Percentiles rank a stretch among this genome's conserved stretches.
phyloP scores from a whole-genome alignment of 2,329 filamentous ascomycete genomes.

The Domatiomyces catenatus region DNA sequence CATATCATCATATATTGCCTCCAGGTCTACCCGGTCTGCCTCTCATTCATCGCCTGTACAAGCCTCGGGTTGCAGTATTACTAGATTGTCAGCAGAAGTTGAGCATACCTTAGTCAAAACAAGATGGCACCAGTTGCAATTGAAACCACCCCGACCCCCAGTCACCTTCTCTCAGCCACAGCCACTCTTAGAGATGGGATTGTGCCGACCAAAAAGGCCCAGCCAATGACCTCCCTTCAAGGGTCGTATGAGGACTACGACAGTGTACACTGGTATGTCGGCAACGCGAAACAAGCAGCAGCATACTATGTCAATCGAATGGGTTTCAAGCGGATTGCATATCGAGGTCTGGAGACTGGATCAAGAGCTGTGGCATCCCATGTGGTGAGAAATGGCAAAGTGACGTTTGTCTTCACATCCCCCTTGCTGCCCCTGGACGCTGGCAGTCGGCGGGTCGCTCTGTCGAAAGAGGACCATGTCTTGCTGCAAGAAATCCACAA shows the following conservation, averaged over 20 bases:
- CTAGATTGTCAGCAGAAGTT: not conserved
- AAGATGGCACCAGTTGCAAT: slow-evolving; percentile 13
- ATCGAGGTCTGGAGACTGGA: slow-evolving; percentile 77
- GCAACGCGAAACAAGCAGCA: slow-evolving; percentile 90
- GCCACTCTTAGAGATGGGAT: not conserved
- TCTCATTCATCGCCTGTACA: not conserved
- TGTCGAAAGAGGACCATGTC: slow-evolving; percentile 40
- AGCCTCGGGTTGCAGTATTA: not conserved
- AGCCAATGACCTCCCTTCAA: slow-evolving; percentile 3
- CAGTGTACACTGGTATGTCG: slow-evolving; percentile 90
- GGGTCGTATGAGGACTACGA: slow-evolving; percentile 63
- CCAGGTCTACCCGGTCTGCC: not conserved
- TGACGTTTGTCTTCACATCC: slow-evolving; percentile 72
- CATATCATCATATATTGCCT: not conserved
- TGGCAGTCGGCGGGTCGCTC: slow-evolving; percentile 33
- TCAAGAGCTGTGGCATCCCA: slow-evolving; percentile 68
- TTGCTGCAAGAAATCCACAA: slow-evolving; percentile 61
- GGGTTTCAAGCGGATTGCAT: slow-evolving; percentile 70
- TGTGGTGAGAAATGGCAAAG: slow-evolving; percentile 60
- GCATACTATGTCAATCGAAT: slow-evolving; percentile 77
- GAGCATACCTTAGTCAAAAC: not conserved
- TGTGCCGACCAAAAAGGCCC: not conserved
- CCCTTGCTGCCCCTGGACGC: slow-evolving; percentile 56
- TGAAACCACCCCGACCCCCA: slow-evolving; percentile 4
- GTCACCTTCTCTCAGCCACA: slow-evolving; percentile 1